phyloP scores from a whole-genome alignment of 2,329 filamentous ascomycete genomes.

The Pseudocercospora pini-densiflorae region DNA sequence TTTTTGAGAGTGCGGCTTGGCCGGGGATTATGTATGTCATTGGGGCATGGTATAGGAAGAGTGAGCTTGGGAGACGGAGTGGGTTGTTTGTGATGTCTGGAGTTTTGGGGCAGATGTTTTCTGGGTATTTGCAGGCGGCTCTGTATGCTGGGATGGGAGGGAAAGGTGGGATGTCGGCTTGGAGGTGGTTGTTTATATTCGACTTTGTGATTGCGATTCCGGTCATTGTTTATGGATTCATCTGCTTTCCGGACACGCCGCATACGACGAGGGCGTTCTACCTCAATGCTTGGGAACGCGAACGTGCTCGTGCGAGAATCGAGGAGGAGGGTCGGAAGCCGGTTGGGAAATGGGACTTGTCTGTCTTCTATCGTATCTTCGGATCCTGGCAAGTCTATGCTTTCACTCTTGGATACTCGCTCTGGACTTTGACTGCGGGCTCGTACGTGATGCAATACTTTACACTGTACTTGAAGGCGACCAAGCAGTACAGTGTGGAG shows the following conservation, averaged over 20 bases:
- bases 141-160: constrained; percentile 14
- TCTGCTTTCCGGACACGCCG: constrained; percentile 4
- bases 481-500: constrained; percentile 12
- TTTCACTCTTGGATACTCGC: constrained; percentile 5
- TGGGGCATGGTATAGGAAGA: constrained; percentile 11
- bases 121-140: constrained; percentile 8
- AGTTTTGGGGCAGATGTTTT: constrained; percentile 8
- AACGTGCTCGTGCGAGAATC: background rate
- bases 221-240: constrained; percentile 9
- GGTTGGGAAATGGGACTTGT: background rate
- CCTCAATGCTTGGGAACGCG: constrained; percentile 12
- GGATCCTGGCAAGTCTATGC: constrained; percentile 14
- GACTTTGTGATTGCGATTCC: constrained; percentile 9
- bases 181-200: constrained; percentile 17
- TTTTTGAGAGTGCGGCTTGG: constrained; percentile 1
- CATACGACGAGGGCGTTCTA: background rate
- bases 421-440: constrained; percentile 4
- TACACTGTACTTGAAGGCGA: constrained; percentile 18
- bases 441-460: constrained; percentile 15
- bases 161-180: constrained; percentile 6
- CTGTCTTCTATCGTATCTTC: constrained; percentile 10
- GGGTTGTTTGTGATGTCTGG: constrained; percentile 7
- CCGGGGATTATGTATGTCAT: constrained; percentile 3
- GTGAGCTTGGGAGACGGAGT: constrained; percentile 3
- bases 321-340: constrained; percentile 5